Percentiles rank a stretch among this genome's conserved stretches.
These are phyloP conservation scores for Mycena pura DNA, from an alignment of 768 basidiomycete genomes.

Conservation along the genomic window DNA sequence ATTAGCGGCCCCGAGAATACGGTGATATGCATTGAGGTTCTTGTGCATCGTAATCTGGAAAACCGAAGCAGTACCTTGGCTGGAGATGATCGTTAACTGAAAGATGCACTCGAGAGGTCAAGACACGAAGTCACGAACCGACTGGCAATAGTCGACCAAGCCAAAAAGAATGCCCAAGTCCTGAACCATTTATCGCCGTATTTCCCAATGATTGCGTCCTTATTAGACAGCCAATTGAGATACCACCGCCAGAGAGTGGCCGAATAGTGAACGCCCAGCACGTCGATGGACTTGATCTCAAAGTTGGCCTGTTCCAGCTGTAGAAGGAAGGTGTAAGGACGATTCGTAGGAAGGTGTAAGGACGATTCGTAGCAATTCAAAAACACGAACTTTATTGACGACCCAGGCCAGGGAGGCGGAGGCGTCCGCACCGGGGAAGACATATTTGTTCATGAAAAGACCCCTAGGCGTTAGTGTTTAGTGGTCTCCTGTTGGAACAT, in stretches of 20 bases:
- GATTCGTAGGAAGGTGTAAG: not conserved
- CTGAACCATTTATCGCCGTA: slow-evolving; percentile 96
- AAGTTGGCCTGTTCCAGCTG: slow-evolving; percentile 92
- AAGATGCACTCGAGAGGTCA: not conserved
- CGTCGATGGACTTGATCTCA: slow-evolving; percentile 95
- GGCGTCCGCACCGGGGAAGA: slow-evolving; percentile 99
- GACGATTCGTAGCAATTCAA: not conserved
- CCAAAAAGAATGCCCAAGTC: slow-evolving; percentile 97
- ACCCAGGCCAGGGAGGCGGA: slow-evolving; percentile 97
- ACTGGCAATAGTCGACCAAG: slow-evolving; percentile 84
- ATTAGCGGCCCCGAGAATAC: slow-evolving; percentile 82
- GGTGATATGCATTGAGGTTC: slow-evolving; percentile 95
- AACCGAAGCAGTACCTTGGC: slow-evolving; percentile 89
- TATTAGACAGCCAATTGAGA: slow-evolving; percentile 95
- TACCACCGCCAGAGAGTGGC: slow-evolving; percentile 94
- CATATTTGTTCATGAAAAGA: slow-evolving; percentile 96
- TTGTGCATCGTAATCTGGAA: slow-evolving; percentile 99
- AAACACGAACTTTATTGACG: slow-evolving; percentile 55
- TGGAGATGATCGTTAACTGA: slow-evolving; percentile 30
- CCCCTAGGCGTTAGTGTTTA: slow-evolving; percentile 57
- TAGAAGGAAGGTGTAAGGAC: not conserved
- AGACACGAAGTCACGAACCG: slow-evolving; percentile 54
- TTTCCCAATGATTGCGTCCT: slow-evolving; percentile 84
- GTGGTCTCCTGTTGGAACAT: not conserved
- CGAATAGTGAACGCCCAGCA: slow-evolving; percentile 96